Conservation (phyloP, 1,139 yeast genomes). For the Spencermartinsiella ligniputridi region DNA sequence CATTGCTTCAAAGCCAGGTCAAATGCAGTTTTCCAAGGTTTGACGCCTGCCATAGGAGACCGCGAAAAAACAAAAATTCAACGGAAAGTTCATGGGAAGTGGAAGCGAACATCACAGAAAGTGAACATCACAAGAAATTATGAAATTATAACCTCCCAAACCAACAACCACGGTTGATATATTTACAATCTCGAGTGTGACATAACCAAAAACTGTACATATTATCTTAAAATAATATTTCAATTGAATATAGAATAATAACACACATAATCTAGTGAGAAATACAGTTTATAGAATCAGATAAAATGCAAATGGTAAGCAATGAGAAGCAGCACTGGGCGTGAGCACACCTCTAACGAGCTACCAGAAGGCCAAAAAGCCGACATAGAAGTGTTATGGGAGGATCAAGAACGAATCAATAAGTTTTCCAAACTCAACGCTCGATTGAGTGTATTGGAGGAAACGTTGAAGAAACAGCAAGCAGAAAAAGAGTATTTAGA, state of each 20-base stretch:
- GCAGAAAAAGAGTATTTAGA: constrained; percentile 85
- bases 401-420: constrained; percentile 86
- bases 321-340: too few relatives aligned
- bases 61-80: too few relatives aligned
- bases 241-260: too few relatives aligned
- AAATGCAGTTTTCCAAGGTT: too few relatives aligned
- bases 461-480: constrained; percentile 46
- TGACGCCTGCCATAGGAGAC: too few relatives aligned
- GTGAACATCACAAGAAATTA: too few relatives aligned
- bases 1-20: neutral
- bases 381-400: constrained; percentile 76
- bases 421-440: constrained; percentile 77
- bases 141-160: too few relatives aligned
- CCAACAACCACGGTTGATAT: too few relatives aligned
- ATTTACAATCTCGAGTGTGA: neutral
- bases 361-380: constrained; percentile 35
- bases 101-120: too few relatives aligned
- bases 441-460: constrained; percentile 55
- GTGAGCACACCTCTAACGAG: neutral
- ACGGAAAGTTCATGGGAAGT: too few relatives aligned
- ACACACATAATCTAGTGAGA: neutral
- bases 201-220: neutral
- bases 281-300: neutral
- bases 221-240: too few relatives aligned
- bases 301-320: constrained; percentile 7